Evolutionary conservation across 169 alveolate species (phyloP).

Genomic region (Eimeria acervulina): DNA sequence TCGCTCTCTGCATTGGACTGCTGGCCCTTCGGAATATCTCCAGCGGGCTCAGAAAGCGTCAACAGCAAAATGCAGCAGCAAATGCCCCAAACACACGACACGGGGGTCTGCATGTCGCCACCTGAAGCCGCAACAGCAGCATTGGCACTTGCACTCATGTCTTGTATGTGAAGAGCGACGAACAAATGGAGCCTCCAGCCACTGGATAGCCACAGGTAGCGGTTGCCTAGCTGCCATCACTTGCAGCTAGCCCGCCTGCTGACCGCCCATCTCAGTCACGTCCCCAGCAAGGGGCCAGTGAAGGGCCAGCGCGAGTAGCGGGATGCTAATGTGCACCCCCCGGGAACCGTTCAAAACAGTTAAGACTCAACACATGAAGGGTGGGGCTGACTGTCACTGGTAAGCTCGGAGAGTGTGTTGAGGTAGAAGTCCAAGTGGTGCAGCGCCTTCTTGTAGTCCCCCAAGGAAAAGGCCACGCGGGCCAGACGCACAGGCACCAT

Average conservation of each 20-base stretch:
- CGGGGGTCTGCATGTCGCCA: constrained; percentile 82
- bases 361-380: not conserved
- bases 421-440: constrained; percentile 80
- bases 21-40: constrained; percentile 48
- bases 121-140: constrained; percentile 70
- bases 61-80: constrained; percentile 83
- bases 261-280: not conserved
- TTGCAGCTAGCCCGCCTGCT: not conserved
- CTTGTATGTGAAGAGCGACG: not conserved
- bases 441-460: constrained; percentile 81
- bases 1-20: constrained; percentile 74
- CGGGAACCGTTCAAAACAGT: not conserved
- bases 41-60: constrained; percentile 61
- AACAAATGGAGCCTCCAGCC: not conserved
- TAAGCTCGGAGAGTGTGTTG: constrained; percentile 81
- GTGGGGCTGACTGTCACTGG: constrained; percentile 74
- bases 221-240: not conserved
- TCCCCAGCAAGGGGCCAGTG: not conserved
- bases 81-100: constrained; percentile 83
- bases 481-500: constrained; percentile 78
- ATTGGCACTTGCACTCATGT: not conserved
- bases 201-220: not conserved
- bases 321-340: not conserved
- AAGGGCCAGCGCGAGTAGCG: not conserved
- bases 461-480: constrained; percentile 68